These are phyloP conservation scores for Lichtheimia ramosa DNA, from an alignment of 371 early-diverging fungal genomes.

Conservation along the genomic window DNA sequence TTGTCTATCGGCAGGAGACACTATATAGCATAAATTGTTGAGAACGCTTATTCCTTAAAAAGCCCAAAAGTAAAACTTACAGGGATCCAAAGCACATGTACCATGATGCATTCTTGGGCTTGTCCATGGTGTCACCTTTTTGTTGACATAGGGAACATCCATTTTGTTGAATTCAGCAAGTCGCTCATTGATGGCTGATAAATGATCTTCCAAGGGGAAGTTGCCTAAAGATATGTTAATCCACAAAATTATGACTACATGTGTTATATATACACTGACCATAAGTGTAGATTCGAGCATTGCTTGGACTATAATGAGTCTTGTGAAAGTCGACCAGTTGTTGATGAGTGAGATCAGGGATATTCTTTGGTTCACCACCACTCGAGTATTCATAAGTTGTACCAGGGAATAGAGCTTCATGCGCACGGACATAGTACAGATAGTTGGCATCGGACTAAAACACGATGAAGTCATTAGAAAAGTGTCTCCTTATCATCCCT, in stretches of 20 bases:
- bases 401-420: constrained; percentile 83
- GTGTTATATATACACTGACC: constrained; percentile 43
- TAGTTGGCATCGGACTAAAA: constrained; percentile 70
- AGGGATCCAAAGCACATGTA: constrained; percentile 76
- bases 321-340: constrained; percentile 82
- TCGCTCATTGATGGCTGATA: constrained; percentile 63
- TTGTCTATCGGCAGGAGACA: constrained; percentile 81
- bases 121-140: constrained; percentile 50
- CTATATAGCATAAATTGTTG: constrained; percentile 29
- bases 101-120: constrained; percentile 48
- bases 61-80: constrained; percentile 1
- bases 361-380: constrained; percentile 91
- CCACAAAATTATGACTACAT: too few relatives aligned
- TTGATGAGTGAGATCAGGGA: constrained; percentile 85
- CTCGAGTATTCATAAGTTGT: constrained; percentile 82
- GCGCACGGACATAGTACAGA: constrained; percentile 74
- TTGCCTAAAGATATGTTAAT: constrained; percentile 39
- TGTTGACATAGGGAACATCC: constrained; percentile 48
- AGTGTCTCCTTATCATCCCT: not conserved
- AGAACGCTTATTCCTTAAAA: not conserved
- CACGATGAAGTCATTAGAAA: not conserved
- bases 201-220: constrained; percentile 76
- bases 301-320: constrained; percentile 87
- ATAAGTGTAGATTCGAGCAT: constrained; percentile 88
- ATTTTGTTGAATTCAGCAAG: constrained; percentile 45